Conservation (phyloP, 345 rosid genomes). For the Camelina neglecta region DNA sequence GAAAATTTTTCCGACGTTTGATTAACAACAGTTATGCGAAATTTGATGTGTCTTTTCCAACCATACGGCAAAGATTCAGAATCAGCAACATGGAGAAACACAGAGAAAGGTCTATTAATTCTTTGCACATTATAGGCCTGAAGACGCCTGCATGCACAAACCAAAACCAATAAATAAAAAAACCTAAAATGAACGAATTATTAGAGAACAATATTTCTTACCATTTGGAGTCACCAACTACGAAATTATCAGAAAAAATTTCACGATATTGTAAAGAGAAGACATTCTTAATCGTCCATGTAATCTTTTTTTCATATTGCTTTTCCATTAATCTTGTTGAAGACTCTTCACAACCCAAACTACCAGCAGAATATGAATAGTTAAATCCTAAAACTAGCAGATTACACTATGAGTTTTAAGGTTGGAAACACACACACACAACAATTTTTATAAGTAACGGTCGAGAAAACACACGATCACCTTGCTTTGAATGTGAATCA, state of each 20-base stretch:
- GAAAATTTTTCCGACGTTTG: background rate
- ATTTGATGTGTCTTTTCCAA: background rate
- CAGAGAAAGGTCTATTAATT: background rate
- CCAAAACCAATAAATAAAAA: background rate
- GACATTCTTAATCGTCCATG: background rate
- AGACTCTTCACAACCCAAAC: too few species aligned
- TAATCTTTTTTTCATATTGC: background rate
- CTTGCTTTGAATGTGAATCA: too few species aligned
- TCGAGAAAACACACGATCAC: too few species aligned
- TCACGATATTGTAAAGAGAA: background rate
- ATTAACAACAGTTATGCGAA: background rate
- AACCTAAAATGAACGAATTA: background rate
- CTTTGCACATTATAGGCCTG: accelerated
- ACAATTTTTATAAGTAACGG: too few species aligned
- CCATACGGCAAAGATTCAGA: background rate
- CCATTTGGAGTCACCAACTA: slow-evolving; percentile 6
- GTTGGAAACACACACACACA: too few species aligned
- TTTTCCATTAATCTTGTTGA: too few species aligned
- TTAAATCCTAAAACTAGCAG: too few species aligned
- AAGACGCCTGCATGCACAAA: background rate
- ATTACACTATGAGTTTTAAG: too few species aligned
- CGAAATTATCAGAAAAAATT: background rate
- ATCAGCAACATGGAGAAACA: background rate
- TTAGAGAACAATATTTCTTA: background rate
- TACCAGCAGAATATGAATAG: background rate